A percentile compares a stretch with the other conserved stretches of the same genome.
phyloP scores from a whole-genome alignment of 179 eudicot genomes.

The Spinacia oleracea region DNA sequence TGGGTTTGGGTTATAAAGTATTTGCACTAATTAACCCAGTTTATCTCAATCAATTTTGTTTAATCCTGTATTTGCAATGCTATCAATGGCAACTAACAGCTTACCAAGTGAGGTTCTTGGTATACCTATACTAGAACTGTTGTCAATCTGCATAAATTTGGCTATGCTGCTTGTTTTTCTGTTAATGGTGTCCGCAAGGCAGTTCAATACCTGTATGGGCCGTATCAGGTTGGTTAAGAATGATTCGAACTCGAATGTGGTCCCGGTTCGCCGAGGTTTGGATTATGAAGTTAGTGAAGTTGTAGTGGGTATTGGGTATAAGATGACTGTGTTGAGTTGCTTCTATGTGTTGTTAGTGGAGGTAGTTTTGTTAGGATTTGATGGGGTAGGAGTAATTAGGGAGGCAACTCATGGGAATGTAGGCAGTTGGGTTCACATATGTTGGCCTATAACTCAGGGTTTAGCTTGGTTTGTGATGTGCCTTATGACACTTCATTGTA shows the following conservation, averaged over 20 bases:
- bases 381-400: constrained; percentile 53
- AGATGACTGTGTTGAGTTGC: constrained; percentile 62
- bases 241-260: constrained; percentile 47
- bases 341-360: constrained; percentile 69
- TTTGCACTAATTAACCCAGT: constrained; percentile 8
- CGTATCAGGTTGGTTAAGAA: constrained; percentile 60
- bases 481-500: constrained; percentile 64
- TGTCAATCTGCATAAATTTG: constrained; percentile 69
- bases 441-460: constrained; percentile 66
- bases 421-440: constrained; percentile 47
- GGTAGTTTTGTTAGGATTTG: constrained; percentile 67
- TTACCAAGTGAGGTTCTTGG: constrained; percentile 36
- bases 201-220: constrained; percentile 58
- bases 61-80: constrained; percentile 15
- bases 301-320: constrained; percentile 53
- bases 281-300: constrained; percentile 51
- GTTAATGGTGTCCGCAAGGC: constrained; percentile 64
- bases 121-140: constrained; percentile 60
- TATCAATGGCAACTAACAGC: constrained; percentile 27
- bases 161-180: constrained; percentile 64
- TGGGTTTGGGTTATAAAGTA: neutral
- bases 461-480: constrained; percentile 90
- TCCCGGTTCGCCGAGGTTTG: constrained; percentile 35
- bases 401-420: constrained; percentile 50
- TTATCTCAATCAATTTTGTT: constrained; percentile 34